Base-by-base conservation (phyloP, 1,139 yeast genomes). In the Sugiyamaella grinbergsii region DNA sequence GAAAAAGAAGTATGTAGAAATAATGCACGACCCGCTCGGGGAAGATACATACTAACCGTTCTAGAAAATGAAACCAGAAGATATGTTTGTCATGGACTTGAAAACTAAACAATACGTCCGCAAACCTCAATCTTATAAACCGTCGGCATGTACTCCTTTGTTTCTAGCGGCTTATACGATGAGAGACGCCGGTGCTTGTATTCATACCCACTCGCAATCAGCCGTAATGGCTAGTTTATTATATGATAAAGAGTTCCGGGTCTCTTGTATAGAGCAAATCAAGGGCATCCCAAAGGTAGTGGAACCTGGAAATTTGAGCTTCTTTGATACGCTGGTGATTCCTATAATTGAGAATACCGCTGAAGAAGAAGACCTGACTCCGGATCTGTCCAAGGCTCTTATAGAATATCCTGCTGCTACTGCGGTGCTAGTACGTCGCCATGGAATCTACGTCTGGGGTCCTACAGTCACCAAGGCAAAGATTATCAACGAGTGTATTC, bases 401-500 rank as follows among this genome's bases (percentile, higher is more conserved):
- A 70, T 62, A 22, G 73, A 78, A 16, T 85, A 88, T 59, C 96
- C 97, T 1, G 77, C 80, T 0, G 73, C 95, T 2, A 79, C 90
- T 5, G 97, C 98, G 0, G 91, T 91, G 1, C 74, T 91, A 52
- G 98, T 91, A 5, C 79, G 96, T 68, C 77, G 96, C 65, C 98
- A 91, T 63, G 98, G 98, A 0, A 84, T 91, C 38, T 91, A 85
- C 64, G 96, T 90, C 13, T 91, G 98, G 97, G 98, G 97, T 20
- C 90, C 86, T 60, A 82, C 79, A 22, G 88, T 89, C 10, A 86
- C 95, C 88, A 89, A 90, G 69, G 96, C 97, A 46, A 91, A 91
- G 71, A 81, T 91, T 15, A 85, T 86, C 67, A 89, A 90, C 66
- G 98, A 93, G 69, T 95, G 97, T 29, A 81, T 91, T 58, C 98